Base-by-base conservation (phyloP, 2,329 filamentous ascomycete species). In the Pezizomycotina sp. region DNA sequence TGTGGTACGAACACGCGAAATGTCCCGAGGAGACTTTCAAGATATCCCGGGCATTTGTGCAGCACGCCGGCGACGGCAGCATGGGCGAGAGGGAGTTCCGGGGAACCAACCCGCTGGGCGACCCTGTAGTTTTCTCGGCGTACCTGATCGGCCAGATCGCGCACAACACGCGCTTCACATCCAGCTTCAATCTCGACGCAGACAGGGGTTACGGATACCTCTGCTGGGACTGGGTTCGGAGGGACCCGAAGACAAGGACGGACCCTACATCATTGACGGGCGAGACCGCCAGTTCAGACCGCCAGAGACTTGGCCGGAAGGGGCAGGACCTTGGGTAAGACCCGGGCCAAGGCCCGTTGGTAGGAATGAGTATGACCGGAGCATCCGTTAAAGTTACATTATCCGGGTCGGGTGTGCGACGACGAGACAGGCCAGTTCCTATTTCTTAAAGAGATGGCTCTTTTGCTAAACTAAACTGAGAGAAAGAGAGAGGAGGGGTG, bases 131-230 rank as follows among this genome's bases (percentile, higher is more conserved):
- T 10, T 31, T 31, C n/a, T 18, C n/a, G n/a, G 13, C 4, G 13
- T 31, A 31, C 29, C 29, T 31, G 14, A 31, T 31, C 14, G 29
- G 29, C n/a, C 29, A 31, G 29, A 31, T 31, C 13, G 29, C 29
- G 6, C 20, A 31, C 29, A 31, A 31, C n/a, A 16, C 29, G 29
- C 7, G 16, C 3, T 31, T 31, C 13, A 12, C 23, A 18, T 31
- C 29, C 4, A 31, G 23, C 18, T 31, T 6, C 29, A 31, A 31
- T 18, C 13, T 31, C 4, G 29, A 31, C 29, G 29, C 29, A 8
- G 29, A 31, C 19, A 13, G 29, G 5, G 29, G 29, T 10, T 31
- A 31, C 18, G 29, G 29, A 9, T 31, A 31, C 18, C 29, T 31
- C 5, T 31, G 29, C 29, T 31, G 29, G 29, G 29, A 31, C 29